A percentile compares a stretch with the other conserved stretches of the same genome.
Evolutionary conservation across 176 grass and related monocot genomes (phyloP).

Genomic region (Typha latifolia): DNA sequence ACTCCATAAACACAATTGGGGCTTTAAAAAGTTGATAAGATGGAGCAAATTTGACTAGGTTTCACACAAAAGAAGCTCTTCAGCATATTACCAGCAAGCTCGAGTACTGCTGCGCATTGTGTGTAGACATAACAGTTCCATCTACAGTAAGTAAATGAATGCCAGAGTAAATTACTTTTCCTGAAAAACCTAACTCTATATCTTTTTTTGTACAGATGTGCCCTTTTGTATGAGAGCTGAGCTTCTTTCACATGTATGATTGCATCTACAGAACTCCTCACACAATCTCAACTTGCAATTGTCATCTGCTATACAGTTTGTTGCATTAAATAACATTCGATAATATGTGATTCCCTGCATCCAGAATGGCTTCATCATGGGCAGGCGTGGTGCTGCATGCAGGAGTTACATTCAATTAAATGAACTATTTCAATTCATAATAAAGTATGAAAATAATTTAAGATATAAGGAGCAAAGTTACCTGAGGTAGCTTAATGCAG

Average conservation of each 20-base stretch:
- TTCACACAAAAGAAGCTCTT: too few relatives aligned
- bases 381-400: slow-evolving; percentile 37
- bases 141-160: too few relatives aligned
- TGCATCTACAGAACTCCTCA: background rate
- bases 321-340: slow-evolving; percentile 31
- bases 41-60: too few relatives aligned
- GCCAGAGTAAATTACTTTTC: too few relatives aligned
- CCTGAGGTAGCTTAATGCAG: slow-evolving; percentile 84
- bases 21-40: too few relatives aligned
- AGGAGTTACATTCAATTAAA: too few relatives aligned
- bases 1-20: too few relatives aligned
- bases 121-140: too few relatives aligned
- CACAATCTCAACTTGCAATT: slow-evolving; percentile 11
- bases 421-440: too few relatives aligned
- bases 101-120: too few relatives aligned
- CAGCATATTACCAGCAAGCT: too few relatives aligned
- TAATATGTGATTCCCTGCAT: slow-evolving; percentile 71
- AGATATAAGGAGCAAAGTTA: slow-evolving; percentile 9
- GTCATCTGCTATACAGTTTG: background rate
- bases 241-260: background rate
- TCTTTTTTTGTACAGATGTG: slow-evolving; percentile 7
- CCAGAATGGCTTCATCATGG: slow-evolving; percentile 59
- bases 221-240: slow-evolving; percentile 15
- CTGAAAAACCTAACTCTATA: background rate
- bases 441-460: too few relatives aligned